Percentiles rank a stretch among this genome's conserved stretches.
phyloP scores from a whole-genome alignment of 306 rosid species.

The Malus sieversii region DNA sequence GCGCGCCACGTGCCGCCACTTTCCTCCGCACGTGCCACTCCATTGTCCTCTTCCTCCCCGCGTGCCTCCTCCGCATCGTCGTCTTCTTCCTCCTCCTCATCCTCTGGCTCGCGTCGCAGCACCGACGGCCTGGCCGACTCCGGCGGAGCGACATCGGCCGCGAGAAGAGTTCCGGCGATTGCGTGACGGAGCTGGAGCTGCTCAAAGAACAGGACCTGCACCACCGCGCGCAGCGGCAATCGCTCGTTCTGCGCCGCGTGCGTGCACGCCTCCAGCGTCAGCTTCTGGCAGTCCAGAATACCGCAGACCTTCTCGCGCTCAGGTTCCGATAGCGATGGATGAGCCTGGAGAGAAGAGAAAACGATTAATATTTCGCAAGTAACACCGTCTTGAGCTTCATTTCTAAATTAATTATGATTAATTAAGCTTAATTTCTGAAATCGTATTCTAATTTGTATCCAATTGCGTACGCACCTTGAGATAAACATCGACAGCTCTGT shows the following conservation, averaged over 20 bases:
- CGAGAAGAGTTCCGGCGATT: conserved; percentile 63
- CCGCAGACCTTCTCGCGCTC: conserved; percentile 76
- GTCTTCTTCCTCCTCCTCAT: not conserved
- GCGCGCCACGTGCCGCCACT: conserved; percentile 49
- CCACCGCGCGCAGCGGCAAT: conserved; percentile 81
- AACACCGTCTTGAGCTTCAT: not conserved
- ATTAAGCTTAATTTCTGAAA: not conserved
- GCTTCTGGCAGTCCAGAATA: conserved; percentile 68
- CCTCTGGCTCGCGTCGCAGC: conserved; percentile 18
- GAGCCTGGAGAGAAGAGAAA: conserved; percentile 40
- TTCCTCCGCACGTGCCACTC: conserved; percentile 15
- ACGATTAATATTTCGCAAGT: not conserved
- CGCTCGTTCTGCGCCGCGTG: conserved; percentile 99
- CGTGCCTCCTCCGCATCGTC: conserved; percentile 12
- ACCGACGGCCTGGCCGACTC: conserved; percentile 42
- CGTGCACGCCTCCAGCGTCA: conserved; percentile 90
- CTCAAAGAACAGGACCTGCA: conserved; percentile 87
- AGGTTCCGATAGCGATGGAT: conserved; percentile 62
- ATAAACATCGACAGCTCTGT: conserved; percentile 84
- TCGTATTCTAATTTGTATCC: not conserved
- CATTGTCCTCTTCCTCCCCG: conserved; percentile 10
- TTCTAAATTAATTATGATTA: not conserved
- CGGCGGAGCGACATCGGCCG: conserved; percentile 38
- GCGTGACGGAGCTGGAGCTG: conserved; percentile 97
- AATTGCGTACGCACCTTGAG: conserved; percentile 50